A percentile compares a stretch with the other conserved stretches of the same genome.
Evolutionary conservation across 208 protist species (phyloP).

Genomic region (Trypanosoma theileri): DNA sequence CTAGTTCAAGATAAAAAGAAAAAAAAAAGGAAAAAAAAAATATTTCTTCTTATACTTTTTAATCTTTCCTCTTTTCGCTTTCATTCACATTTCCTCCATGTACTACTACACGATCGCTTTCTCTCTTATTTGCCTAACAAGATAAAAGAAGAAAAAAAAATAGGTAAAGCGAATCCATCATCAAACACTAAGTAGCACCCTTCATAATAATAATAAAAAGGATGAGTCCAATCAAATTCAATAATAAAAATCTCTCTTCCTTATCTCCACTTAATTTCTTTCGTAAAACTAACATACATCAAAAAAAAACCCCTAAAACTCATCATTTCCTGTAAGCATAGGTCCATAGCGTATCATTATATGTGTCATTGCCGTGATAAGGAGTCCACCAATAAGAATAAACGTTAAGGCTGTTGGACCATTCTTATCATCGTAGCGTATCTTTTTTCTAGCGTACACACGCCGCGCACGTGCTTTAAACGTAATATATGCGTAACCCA

Average conservation of each 20-base stretch:
- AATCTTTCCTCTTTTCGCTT: not conserved
- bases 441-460: conserved; percentile 84
- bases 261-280: not conserved
- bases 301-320: conserved; percentile 42
- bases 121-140: not conserved
- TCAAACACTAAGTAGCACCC: too few relatives aligned
- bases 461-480: conserved; percentile 75
- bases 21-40: too few relatives aligned
- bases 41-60: not conserved
- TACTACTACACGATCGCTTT: not conserved
- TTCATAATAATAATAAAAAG: too few relatives aligned
- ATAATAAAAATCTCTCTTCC: not conserved
- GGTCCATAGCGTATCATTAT: conserved; percentile 78
- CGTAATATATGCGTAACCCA: conserved; percentile 70
- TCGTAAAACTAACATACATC: not conserved
- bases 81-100: not conserved
- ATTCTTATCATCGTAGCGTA: conserved; percentile 76
- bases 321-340: conserved; percentile 75
- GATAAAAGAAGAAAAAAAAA: too few relatives aligned
- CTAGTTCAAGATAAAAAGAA: too few relatives aligned
- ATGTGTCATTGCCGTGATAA: conserved; percentile 47
- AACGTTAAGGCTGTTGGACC: conserved; percentile 72
- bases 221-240: conserved; percentile 3
- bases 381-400: conserved; percentile 48
- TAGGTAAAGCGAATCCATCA: too few relatives aligned